Percentiles rank a stretch among this genome's conserved stretches.
Conservation (phyloP, 2,329 filamentous ascomycete species). For the Biscogniauxia sp. region DNA sequence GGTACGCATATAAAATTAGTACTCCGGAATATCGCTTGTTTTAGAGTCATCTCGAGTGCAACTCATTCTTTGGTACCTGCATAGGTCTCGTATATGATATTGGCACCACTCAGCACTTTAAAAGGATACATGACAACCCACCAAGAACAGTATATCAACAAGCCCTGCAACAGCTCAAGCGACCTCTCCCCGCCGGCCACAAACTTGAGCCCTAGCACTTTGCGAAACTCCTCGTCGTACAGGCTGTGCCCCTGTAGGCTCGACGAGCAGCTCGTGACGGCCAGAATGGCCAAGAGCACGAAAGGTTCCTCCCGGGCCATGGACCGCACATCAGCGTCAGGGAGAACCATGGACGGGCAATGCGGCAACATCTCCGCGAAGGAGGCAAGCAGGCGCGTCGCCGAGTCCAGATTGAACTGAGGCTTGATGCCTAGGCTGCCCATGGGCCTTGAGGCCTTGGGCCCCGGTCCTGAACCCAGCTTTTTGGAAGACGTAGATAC, state of each 20-base stretch:
- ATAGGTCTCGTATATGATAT: background rate
- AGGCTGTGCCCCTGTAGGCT: constrained; percentile 51
- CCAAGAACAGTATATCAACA: constrained; percentile 59
- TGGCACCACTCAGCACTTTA: background rate
- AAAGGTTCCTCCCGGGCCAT: constrained; percentile 50
- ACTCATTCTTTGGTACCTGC: no score
- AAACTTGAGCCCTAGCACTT: constrained; percentile 54
- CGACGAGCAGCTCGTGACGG: constrained; percentile 46
- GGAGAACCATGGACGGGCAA: constrained; percentile 45
- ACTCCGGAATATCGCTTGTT: background rate
- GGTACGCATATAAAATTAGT: background rate
- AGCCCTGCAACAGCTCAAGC: constrained; percentile 54
- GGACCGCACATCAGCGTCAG: constrained; percentile 40
- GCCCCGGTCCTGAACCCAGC: background rate
- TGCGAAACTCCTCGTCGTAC: constrained; percentile 58
- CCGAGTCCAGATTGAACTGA: constrained; percentile 55
- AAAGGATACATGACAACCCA: constrained; percentile 28
- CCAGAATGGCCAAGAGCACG: constrained; percentile 52
- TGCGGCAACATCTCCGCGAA: constrained; percentile 41
- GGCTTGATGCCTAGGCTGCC: constrained; percentile 45
- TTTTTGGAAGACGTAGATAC: constrained; percentile 11
- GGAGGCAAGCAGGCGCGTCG: constrained; percentile 41
- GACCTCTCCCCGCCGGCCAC: constrained; percentile 56
- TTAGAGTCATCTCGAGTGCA: no score
- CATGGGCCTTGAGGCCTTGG: constrained; percentile 27